Evolutionary conservation across 2,329 filamentous ascomycete species (phyloP).

Genomic region (Xylogone sp.): DNA sequence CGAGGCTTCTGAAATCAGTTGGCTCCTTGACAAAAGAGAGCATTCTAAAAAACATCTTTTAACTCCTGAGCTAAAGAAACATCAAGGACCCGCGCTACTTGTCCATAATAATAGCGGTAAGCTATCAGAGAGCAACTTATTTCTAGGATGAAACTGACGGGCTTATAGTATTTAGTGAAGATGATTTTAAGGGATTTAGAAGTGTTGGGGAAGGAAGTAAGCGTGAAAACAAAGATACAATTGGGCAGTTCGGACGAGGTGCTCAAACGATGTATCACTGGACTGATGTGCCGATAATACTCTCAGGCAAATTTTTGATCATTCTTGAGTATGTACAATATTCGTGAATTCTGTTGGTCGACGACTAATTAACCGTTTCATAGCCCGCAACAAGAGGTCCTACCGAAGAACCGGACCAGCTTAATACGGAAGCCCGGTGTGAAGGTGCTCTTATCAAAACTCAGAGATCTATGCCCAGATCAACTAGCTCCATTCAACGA

Average conservation of each 20-base stretch:
- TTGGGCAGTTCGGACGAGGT: slow-evolving; percentile 32
- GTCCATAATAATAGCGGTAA: slow-evolving; percentile 29
- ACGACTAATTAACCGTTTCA: neutral
- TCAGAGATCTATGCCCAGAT: slow-evolving; percentile 14
- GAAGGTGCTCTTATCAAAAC: slow-evolving; percentile 15
- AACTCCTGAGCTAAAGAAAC: slow-evolving; percentile 16
- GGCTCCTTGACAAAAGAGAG: slow-evolving; percentile 24
- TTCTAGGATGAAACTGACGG: slow-evolving; percentile 2
- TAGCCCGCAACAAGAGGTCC: slow-evolving; percentile 20
- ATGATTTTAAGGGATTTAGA: slow-evolving; percentile 29
- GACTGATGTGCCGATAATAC: slow-evolving; percentile 30
- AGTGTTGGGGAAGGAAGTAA: slow-evolving; percentile 31
- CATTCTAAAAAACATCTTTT: slow-evolving; percentile 18
- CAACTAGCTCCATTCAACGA: slow-evolving; percentile 18
- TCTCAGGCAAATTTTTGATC: slow-evolving; percentile 27
- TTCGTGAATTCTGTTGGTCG: neutral
- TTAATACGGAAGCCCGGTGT: slow-evolving; percentile 18
- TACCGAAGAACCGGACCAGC: slow-evolving; percentile 15
- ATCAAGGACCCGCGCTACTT: slow-evolving; percentile 28
- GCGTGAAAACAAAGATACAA: slow-evolving; percentile 19
- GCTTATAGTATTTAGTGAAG: slow-evolving; percentile 22
- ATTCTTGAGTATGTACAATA: slow-evolving; percentile 27
- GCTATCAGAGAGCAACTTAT: slow-evolving; percentile 3
- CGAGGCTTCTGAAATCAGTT: slow-evolving; percentile 23
- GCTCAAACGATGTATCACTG: slow-evolving; percentile 34